These are phyloP conservation scores for Rosa hybrid DNA, from an alignment of 331 rosid genomes.

Conservation along the genomic window DNA sequence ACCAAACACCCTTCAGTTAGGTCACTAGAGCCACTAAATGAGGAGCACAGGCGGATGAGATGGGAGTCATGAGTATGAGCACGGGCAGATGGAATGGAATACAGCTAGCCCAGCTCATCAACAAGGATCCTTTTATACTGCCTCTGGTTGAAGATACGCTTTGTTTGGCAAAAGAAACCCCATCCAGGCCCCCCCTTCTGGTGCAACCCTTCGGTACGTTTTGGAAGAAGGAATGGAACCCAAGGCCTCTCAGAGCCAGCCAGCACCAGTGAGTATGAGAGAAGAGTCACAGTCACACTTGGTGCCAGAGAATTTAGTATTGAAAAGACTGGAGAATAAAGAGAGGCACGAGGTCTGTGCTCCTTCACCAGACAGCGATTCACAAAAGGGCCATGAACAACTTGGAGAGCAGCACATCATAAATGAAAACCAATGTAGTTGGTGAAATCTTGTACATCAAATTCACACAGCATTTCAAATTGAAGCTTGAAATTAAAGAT, in stretches of 20 bases:
- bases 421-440: background rate
- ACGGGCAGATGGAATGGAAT: conserved; percentile 6
- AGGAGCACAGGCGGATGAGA: background rate
- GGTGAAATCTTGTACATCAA: background rate
- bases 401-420: background rate
- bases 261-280: background rate
- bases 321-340: background rate
- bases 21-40: conserved; percentile 4
- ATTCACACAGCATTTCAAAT: background rate
- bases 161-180: conserved; percentile 22
- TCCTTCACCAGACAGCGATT: background rate
- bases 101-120: conserved; percentile 37
- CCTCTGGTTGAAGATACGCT: conserved; percentile 46
- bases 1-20: background rate
- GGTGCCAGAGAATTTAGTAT: background rate
- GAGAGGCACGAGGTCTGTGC: conserved; percentile 1
- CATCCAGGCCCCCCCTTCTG: conserved; percentile 20
- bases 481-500: background rate
- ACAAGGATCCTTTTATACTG: conserved; percentile 26
- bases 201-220: background rate
- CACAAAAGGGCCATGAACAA: background rate
- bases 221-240: background rate
- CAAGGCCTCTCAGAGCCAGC: background rate
- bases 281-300: background rate
- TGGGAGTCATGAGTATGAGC: background rate